Evolutionary conservation across 2,329 filamentous ascomycete genomes (phyloP), one percentile per base, ranked within the genome.

Genomic region (Cercospora sp.): DNA sequence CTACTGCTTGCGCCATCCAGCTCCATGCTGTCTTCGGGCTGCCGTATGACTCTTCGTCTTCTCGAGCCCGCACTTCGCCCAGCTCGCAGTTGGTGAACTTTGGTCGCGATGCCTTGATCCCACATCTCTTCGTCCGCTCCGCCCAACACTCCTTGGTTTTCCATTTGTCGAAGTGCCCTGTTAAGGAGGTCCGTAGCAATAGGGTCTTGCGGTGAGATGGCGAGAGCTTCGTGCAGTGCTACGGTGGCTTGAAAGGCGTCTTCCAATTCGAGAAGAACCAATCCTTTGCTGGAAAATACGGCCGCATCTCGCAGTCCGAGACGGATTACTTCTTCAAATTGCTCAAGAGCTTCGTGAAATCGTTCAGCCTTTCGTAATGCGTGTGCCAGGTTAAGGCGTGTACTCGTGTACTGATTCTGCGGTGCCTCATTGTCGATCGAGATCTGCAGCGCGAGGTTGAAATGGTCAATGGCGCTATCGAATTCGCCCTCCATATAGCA

Each of bases 401-500:
- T 94, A 2, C 92, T 88, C 2, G 97, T 83, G 89, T 92, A 96
- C 1, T 94, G 91, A 59, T 88, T 87, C 0, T 92, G 88, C 65
- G 92, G 91, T 4, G 75, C 73, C 5, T 93, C 90, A 69, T 96
- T 93, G 42, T 94, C 90, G 3, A 89, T 86, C 2, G 93, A 91
- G 63, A 97, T 88, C 59, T 86, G 83, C 18, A 99, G 86, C 0
- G 95, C 92, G 69, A 89, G 87, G 7, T 85, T 85, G 79, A 99
- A 98, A 70, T 94, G 87, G 31, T 88, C 85, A 9, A 92, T 88
- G 0, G 95, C 93, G 26, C 91, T 89, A 68, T 88, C 85, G 6
- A 93, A 87, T 61, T 91, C 87, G 73, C 92, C 89, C 78, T 97
- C 93, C 78, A 98, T 93, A 77, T 97, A 99, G 72, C 93, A 90